Percentiles rank a stretch among this genome's conserved stretches.
Evolutionary conservation across 352 stramenopile genomes (phyloP).

Genomic region (Phytopythium delawarense): DNA sequence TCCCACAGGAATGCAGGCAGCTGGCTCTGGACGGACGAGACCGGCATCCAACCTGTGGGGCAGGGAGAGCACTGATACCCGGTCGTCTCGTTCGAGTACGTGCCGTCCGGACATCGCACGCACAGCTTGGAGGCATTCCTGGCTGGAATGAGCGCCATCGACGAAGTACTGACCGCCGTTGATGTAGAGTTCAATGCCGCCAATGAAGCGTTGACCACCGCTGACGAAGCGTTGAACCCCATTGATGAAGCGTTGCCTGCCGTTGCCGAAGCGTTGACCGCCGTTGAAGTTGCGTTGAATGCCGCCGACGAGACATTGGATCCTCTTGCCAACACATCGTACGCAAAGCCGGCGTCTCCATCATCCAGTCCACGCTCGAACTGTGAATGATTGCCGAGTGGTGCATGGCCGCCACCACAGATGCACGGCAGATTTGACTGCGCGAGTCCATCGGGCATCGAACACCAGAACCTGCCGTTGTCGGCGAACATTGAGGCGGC

Average conservation of each 20-base stretch:
- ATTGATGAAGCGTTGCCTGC: too few relatives aligned
- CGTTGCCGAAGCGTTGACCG: too few relatives aligned
- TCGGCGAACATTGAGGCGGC: not conserved
- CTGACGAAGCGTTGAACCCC: too few relatives aligned
- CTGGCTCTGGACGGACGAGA: slow-evolving; percentile 1
- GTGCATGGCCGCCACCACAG: slow-evolving; percentile 23
- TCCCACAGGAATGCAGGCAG: slow-evolving; percentile 5
- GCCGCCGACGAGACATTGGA: too few relatives aligned
- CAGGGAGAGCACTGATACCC: slow-evolving; percentile 34
- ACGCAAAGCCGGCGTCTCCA: slow-evolving; percentile 1
- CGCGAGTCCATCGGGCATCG: slow-evolving; percentile 3
- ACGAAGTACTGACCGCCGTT: not conserved
- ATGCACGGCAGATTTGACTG: slow-evolving; percentile 20
- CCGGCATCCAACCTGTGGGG: slow-evolving; percentile 19
- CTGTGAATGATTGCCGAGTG: not conserved
- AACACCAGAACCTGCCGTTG: not conserved
- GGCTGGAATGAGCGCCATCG: slow-evolving; percentile 7
- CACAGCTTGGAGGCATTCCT: slow-evolving; percentile 20
- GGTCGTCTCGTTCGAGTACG: slow-evolving; percentile 46
- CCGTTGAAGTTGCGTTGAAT: too few relatives aligned
- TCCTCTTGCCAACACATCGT: too few relatives aligned
- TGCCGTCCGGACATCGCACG: slow-evolving; percentile 26
- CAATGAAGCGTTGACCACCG: too few relatives aligned
- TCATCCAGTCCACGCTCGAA: not conserved
- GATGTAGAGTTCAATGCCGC: too few relatives aligned